Percentiles rank a stretch among this genome's conserved stretches.
Conservation (phyloP, 2,329 filamentous ascomycete genomes). For the Pseudonectria buxi region DNA sequence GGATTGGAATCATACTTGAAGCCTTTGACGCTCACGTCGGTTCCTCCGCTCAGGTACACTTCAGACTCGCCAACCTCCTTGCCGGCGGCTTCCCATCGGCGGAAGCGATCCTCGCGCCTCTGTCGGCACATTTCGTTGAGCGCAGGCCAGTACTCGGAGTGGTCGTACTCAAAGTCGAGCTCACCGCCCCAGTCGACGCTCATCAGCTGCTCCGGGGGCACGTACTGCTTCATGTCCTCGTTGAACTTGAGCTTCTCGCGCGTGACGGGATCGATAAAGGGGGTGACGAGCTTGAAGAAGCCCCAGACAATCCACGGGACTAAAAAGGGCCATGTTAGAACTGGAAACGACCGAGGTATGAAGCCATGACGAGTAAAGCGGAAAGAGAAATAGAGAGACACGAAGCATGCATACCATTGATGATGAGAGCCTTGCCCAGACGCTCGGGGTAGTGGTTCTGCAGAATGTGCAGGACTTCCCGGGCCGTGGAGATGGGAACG, state of each 20-base stretch:
- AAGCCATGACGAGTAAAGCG: too few species aligned
- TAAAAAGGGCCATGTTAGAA: conserved; percentile 25
- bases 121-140: conserved; percentile 64
- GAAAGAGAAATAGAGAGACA: neutral
- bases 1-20: conserved; percentile 19
- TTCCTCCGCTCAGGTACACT: conserved; percentile 68
- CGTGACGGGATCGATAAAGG: conserved; percentile 93
- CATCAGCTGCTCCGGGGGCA: conserved; percentile 78
- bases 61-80: conserved; percentile 81
- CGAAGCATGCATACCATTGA: conserved; percentile 58
- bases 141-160: conserved; percentile 81
- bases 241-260: conserved; percentile 97
- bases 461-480: conserved; percentile 81
- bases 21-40: conserved; percentile 29
- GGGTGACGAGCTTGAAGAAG: conserved; percentile 94
- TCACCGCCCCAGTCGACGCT: conserved; percentile 66
- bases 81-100: conserved; percentile 74
- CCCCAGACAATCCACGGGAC: conserved; percentile 86
- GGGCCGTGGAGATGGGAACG: conserved; percentile 67
- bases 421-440: conserved; percentile 79
- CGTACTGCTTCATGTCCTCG: conserved; percentile 76
- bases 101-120: conserved; percentile 53
- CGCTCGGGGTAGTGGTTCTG: conserved; percentile 96
- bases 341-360: neutral
- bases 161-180: conserved; percentile 87